Evolutionary conservation across 2,329 filamentous ascomycete species (phyloP).

Genomic region (Fusarium pseudocircinatum): DNA sequence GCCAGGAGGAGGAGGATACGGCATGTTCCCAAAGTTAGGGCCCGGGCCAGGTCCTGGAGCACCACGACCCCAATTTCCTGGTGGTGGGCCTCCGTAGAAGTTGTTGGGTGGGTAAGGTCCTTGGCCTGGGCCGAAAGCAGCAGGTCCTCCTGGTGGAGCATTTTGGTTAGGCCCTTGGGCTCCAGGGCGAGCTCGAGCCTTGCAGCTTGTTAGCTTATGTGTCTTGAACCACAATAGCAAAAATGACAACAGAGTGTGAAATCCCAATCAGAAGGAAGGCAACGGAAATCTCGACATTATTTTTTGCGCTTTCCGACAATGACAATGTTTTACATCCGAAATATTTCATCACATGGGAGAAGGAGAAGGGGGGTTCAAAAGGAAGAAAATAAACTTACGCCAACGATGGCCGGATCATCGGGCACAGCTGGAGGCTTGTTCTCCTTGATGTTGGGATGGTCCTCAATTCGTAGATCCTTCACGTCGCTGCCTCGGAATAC

Average conservation of each 20-base stretch:
- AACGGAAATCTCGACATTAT: conserved; percentile 99
- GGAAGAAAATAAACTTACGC: conserved; percentile 77
- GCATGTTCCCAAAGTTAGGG: conserved; percentile 77
- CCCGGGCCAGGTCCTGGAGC: conserved; percentile 64
- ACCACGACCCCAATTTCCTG: conserved; percentile 64
- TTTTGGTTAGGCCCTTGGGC: conserved; percentile 47
- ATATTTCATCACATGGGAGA: conserved; percentile 85
- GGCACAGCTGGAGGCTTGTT: conserved; percentile 81
- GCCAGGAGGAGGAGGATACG: conserved; percentile 79
- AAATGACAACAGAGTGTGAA: conserved; percentile 5
- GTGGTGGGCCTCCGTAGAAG: conserved; percentile 61
- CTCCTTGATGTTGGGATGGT: conserved; percentile 78
- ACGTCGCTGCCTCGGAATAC: conserved; percentile 98
- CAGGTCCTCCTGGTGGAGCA: conserved; percentile 49
- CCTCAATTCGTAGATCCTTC: conserved; percentile 95
- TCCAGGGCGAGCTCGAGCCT: conserved; percentile 54
- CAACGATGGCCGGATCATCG: conserved; percentile 95
- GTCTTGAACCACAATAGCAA: conserved; percentile 41
- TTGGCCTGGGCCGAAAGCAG: conserved; percentile 56
- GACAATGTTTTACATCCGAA: conserved; percentile 92
- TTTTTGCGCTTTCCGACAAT: conserved; percentile 91
- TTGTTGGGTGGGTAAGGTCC: conserved; percentile 57
- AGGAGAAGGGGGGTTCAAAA: neutral
- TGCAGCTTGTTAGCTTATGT: conserved; percentile 40
- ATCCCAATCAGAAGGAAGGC: conserved; percentile 95